Percentiles rank a stretch among this genome's conserved stretches.
Evolutionary conservation across 2,329 filamentous ascomycete species (phyloP).

Genomic region (Penicillium italicum): DNA sequence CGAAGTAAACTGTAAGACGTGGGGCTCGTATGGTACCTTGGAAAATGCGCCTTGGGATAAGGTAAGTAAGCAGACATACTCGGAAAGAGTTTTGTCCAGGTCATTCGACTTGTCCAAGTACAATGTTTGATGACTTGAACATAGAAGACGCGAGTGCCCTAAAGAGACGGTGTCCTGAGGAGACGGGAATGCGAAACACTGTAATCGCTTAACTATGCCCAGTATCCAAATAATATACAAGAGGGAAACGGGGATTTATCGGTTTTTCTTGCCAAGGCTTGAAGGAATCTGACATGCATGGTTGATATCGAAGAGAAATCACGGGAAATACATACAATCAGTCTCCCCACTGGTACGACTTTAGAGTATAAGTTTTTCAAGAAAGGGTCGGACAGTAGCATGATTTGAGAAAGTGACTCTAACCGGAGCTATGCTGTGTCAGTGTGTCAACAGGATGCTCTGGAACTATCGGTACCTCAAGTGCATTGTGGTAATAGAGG

Average conservation of each 20-base stretch:
- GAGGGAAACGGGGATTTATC: neutral
- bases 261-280: neutral
- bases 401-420: neutral
- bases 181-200: neutral
- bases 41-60: neutral
- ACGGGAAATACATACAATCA: neutral
- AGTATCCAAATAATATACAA: neutral
- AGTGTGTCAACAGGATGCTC: neutral
- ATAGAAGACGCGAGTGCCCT: neutral
- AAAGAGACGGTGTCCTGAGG: neutral
- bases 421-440: neutral
- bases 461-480: neutral
- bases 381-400: neutral
- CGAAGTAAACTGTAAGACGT: neutral
- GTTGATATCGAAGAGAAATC: neutral
- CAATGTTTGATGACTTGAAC: neutral
- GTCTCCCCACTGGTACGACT: neutral
- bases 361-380: neutral
- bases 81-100: neutral
- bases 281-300: neutral
- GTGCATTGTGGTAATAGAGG: neutral
- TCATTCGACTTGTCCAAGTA: neutral
- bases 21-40: neutral
- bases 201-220: neutral
- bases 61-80: neutral